Evolutionary conservation across 2,329 filamentous ascomycete species (phyloP).

Genomic region (Biscogniauxia sp.): DNA sequence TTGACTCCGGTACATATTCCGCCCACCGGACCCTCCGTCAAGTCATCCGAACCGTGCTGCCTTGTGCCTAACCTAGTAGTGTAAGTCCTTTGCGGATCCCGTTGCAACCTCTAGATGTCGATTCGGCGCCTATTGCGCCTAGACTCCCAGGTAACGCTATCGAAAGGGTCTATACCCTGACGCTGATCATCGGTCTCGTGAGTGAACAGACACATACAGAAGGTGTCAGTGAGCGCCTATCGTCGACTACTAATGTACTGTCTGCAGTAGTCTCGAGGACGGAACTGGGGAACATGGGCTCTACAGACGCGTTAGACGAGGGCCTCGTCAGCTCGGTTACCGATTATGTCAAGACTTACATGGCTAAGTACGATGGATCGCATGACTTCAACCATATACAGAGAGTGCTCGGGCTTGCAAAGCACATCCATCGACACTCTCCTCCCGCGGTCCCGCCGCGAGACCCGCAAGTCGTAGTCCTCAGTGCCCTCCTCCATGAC

Average conservation of each 20-base stretch:
- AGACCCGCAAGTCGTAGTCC: constrained; percentile 58
- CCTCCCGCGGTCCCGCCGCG: constrained; percentile 27
- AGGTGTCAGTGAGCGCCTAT: constrained; percentile 27
- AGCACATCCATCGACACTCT: constrained; percentile 54
- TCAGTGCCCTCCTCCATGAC: constrained; percentile 80
- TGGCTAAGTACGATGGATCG: constrained; percentile 76
- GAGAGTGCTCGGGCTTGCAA: constrained; percentile 73
- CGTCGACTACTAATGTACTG: constrained; percentile 23
- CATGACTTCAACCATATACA: constrained; percentile 86
- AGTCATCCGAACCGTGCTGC: background rate
- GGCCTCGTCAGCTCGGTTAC: constrained; percentile 56
- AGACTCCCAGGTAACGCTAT: background rate
- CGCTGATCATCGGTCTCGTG: constrained; percentile 16
- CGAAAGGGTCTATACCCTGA: constrained; percentile 11
- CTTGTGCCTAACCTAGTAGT: background rate
- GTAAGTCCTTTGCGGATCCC: constrained; percentile 18
- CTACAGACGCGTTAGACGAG: constrained; percentile 26
- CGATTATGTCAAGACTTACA: constrained; percentile 66
- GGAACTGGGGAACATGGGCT: constrained; percentile 23
- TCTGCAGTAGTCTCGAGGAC: constrained; percentile 18
- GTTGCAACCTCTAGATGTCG: constrained; percentile 11
- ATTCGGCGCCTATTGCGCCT: constrained; percentile 19
- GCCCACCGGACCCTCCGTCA: constrained; percentile 2
- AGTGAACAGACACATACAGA: constrained; percentile 14
- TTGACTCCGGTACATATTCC: constrained; percentile 1